phyloP scores from a whole-genome alignment of 2,329 filamentous ascomycete genomes.

The Paracorniculantispora psalliotae region DNA sequence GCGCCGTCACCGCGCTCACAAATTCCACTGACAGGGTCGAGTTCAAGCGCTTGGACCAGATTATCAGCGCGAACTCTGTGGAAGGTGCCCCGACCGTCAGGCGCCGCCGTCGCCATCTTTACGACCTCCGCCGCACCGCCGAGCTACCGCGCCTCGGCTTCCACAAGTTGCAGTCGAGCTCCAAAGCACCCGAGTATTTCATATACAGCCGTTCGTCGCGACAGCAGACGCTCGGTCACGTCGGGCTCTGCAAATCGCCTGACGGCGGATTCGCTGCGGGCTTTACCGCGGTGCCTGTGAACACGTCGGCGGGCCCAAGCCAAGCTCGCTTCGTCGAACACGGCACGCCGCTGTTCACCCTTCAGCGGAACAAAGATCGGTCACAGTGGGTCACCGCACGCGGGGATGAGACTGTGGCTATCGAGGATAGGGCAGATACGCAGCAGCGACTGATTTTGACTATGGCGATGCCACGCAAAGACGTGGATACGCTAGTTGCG shows the following conservation, averaged over 20 bases:
- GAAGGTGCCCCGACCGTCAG: not conserved
- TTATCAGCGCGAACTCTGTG: not conserved
- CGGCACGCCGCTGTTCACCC: not conserved
- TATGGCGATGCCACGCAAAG: not conserved
- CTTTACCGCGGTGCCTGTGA: not conserved
- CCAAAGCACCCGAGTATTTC: slow-evolving; percentile 3
- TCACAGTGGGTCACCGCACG: not conserved
- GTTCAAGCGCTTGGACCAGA: not conserved
- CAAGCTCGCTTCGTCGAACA: not conserved
- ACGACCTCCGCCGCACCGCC: not conserved
- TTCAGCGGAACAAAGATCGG: not conserved
- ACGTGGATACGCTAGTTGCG: slow-evolving; percentile 2
- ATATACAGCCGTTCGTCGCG: slow-evolving; percentile 1
- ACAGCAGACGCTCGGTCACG: slow-evolving; percentile 2
- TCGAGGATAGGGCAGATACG: not conserved
- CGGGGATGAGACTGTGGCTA: not conserved
- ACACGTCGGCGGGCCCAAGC: not conserved
- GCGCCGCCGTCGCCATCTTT: not conserved
- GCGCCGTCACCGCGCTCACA: slow-evolving; percentile 1
- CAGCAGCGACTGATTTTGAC: not conserved
- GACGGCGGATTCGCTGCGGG: not conserved
- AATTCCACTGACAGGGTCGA: not conserved
- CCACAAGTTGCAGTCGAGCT: not conserved
- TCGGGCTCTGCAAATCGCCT: not conserved
- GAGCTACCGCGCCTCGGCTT: slow-evolving; percentile 1